Evolutionary conservation across 2,329 filamentous ascomycete genomes (phyloP), one percentile per base, ranked within the genome.

Genomic region (Penicillium paneum): DNA sequence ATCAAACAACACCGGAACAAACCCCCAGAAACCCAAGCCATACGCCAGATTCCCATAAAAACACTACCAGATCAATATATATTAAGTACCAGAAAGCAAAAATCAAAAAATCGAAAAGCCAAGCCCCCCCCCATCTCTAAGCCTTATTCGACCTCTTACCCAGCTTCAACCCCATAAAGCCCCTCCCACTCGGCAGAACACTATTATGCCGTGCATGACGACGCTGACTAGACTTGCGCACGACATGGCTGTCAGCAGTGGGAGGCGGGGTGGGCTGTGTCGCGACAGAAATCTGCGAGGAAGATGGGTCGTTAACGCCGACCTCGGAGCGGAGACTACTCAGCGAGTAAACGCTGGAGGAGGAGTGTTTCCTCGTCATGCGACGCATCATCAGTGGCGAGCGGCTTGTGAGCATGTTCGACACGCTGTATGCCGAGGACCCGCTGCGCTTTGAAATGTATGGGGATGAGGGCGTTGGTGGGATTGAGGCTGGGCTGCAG

Each of bases 271-370:
- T 11, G 0, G 48, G 26, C 29, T 61, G 62, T 1, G 55, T 44
- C 5, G 50, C 36, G 3, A 59, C 34, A 0, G 54, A 34, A 21
- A 47, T 39, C 40, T 50, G 52, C 34, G 52, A 54, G 1, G 46
- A 50, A 39, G 52, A 42, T 5, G 54, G 36, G 2, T n/a, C 52
- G n/a, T 38, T 15, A 8, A 47, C 36, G 38, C 64, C 65, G 32
- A 66, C 56, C 34, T 70, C 69, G 0, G 68, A 68, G 5, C 64
- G 67, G 12, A 71, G 56, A 32, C 66, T 70, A 51, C 59, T 69
- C n/a, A 64, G 49, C 0, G 68, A 71, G 42, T 63, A 52, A 1
- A 68, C 55, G 44, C 67, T 69, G 6, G 62, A 61, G 0, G 61
- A 47, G 0, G 67, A 67, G 44, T 67, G 63, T 32, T 69, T 66